Percentiles rank a stretch among this genome's conserved stretches.
phyloP scores from a whole-genome alignment of 805 yeast genomes.

The Saccharomycopsis javanensis region DNA sequence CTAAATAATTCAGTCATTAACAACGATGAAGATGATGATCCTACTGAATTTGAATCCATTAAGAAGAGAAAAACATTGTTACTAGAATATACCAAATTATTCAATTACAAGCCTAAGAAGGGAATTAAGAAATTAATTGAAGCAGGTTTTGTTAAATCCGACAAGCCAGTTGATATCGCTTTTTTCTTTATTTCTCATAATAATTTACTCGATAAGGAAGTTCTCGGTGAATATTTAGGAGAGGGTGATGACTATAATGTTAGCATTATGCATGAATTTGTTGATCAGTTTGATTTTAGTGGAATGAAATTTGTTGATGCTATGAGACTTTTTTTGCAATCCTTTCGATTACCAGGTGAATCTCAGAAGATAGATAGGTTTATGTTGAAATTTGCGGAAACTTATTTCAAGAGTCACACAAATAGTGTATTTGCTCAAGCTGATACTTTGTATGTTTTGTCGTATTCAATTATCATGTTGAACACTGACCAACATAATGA shows the following conservation, averaged over 20 bases:
- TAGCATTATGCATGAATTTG: slow-evolving; percentile 86
- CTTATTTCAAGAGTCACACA: slow-evolving; percentile 84
- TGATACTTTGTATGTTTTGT: slow-evolving; percentile 85
- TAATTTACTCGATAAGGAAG: slow-evolving; percentile 72
- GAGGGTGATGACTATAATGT: slow-evolving; percentile 74
- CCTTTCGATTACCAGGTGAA: slow-evolving; percentile 93
- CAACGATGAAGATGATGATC: slow-evolving; percentile 47
- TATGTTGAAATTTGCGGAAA: slow-evolving; percentile 93
- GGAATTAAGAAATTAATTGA: slow-evolving; percentile 59
- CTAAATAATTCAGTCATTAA: slow-evolving; percentile 12
- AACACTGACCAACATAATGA: slow-evolving; percentile 92
- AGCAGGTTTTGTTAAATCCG: slow-evolving; percentile 52
- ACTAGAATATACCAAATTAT: slow-evolving; percentile 65
- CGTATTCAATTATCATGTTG: slow-evolving; percentile 85
- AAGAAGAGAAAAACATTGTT: slow-evolving; percentile 78
- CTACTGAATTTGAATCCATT: slow-evolving; percentile 73
- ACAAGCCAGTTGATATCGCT: slow-evolving; percentile 64
- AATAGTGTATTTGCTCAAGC: slow-evolving; percentile 72
- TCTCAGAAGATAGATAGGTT: slow-evolving; percentile 95
- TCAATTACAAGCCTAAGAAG: slow-evolving; percentile 76
- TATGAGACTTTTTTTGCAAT: slow-evolving; percentile 71
- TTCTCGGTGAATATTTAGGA: slow-evolving; percentile 86
- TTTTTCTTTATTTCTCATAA: slow-evolving; percentile 55
- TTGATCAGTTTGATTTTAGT: slow-evolving; percentile 74
- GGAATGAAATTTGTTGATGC: slow-evolving; percentile 72